phyloP scores from a whole-genome alignment of 768 basidiomycete species.

The Pisolithus orientalis region DNA sequence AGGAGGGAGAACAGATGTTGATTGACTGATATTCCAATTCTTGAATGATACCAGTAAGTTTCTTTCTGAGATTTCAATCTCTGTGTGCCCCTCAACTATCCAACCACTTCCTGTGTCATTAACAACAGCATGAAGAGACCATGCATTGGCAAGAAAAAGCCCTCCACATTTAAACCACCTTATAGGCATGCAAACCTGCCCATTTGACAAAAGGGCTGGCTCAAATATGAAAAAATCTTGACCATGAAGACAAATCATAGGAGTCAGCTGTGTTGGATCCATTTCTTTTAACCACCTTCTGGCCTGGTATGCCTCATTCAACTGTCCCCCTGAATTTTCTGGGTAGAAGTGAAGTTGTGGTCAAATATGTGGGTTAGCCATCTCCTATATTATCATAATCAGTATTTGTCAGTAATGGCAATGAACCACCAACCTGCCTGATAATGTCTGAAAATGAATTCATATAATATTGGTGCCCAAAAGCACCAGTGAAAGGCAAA shows the following conservation, averaged over 20 bases:
- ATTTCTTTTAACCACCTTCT: constrained; percentile 25
- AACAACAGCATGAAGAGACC: constrained; percentile 7
- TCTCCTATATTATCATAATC: constrained; percentile 23
- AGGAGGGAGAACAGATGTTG: constrained; percentile 5
- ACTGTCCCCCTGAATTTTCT: constrained; percentile 22
- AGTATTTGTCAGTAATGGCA: background rate
- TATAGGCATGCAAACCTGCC: constrained; percentile 16
- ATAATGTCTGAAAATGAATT: constrained; percentile 27
- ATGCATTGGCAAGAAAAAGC: constrained; percentile 13
- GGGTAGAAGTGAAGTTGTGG: constrained; percentile 28
- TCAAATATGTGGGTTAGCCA: constrained; percentile 30
- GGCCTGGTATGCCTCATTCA: constrained; percentile 21
- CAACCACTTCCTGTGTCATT: constrained; percentile 7
- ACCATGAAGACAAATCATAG: constrained; percentile 18
- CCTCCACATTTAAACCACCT: constrained; percentile 18
- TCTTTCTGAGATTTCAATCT: constrained; percentile 4
- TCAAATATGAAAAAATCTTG: constrained; percentile 27
- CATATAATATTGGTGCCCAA: constrained; percentile 28
- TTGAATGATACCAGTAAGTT: constrained; percentile 7
- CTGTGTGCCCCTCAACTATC: constrained; percentile 10
- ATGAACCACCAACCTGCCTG: constrained; percentile 21
- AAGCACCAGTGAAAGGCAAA: constrained; percentile 19
- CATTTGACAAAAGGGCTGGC: constrained; percentile 7
- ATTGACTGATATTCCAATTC: constrained; percentile 1
- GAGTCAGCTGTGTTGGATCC: constrained; percentile 15